A percentile compares a stretch with the other conserved stretches of the same genome.
phyloP scores from a whole-genome alignment of 73 alveolate genomes.

The Halteria grandinella region DNA sequence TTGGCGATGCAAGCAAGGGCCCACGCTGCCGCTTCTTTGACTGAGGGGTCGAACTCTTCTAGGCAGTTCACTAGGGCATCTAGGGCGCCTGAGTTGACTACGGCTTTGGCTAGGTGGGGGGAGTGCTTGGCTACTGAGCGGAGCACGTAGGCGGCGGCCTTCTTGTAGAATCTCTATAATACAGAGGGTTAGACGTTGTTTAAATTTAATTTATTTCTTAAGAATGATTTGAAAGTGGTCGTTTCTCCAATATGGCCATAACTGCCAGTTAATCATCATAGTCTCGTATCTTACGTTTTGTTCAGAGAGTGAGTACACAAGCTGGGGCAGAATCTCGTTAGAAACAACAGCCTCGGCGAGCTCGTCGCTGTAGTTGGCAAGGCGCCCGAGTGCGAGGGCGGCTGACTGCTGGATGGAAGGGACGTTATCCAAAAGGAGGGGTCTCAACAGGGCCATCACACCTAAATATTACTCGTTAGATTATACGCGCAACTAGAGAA shows the following conservation, averaged over 20 bases:
- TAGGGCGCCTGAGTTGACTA: slow-evolving; percentile 98
- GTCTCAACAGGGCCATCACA: slow-evolving; percentile 98
- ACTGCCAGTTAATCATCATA: no score
- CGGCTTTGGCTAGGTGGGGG: slow-evolving; percentile 98
- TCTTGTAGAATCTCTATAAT: slow-evolving; percentile 91
- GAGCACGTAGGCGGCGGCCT: slow-evolving; percentile 99
- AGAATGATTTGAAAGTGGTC: no score
- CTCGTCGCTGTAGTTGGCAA: slow-evolving; percentile 97
- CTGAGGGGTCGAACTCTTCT: slow-evolving; percentile 99
- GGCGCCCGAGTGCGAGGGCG: slow-evolving; percentile 99
- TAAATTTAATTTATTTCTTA: no score
- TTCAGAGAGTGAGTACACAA: slow-evolving; percentile 96
- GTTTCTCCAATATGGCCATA: no score
- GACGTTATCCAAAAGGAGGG: slow-evolving; percentile 97
- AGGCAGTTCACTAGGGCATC: slow-evolving; percentile 98
- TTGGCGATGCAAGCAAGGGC: slow-evolving; percentile 97
- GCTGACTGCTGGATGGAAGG: slow-evolving; percentile 99
- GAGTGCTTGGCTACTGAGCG: slow-evolving; percentile 99
- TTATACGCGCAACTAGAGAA: no score
- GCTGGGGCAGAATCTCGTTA: slow-evolving; percentile 97
- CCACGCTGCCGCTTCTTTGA: slow-evolving; percentile 99
- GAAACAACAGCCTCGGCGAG: slow-evolving; percentile 98
- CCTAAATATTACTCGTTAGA: slow-evolving; percentile 76
- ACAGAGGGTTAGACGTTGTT: no score
- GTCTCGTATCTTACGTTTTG: slow-evolving; percentile 75